Base-by-base conservation (phyloP, 371 early-diverging fungal genomes). In the Coemansia sp. region DNA sequence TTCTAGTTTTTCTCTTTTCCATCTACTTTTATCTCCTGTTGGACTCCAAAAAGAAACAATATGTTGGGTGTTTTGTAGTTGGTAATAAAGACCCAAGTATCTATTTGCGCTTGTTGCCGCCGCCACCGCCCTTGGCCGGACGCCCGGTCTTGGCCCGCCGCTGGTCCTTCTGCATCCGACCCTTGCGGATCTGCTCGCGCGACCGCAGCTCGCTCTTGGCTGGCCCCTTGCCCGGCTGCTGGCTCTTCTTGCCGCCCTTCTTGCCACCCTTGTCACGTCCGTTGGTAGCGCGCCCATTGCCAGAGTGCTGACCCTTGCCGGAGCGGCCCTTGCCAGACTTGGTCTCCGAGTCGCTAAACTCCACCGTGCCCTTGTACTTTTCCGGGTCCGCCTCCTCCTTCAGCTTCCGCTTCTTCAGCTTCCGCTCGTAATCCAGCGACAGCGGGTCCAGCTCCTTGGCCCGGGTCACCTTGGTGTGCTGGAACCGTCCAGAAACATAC, bases 121-220 rank as follows among this genome's bases (percentile, higher is more conserved):
- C 61, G 6, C 65, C 43, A 3, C 61, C 57, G 4, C 58, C 39
- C 49, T 49, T 64, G 10, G 69, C 65, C 45, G 81, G 82, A 3
- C 88, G 85, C 20, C 82, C 88, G 10, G 85, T 88, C 80, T 89
- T 90, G 41, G 59, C 72, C 10, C 53, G 20, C 10, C 65, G 57
- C 81, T 84, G 85, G 69, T 94, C 93, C 78, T 90, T 88, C 41
- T 78, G 69, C 69, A 86, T 82, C 38, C 79, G 69, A 20, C 86
- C 87, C 76, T 94, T 96, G 59, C 88, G 85, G 61, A 98, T 94
- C 76, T 91, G 88, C 45, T 83, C 85, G n/a, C 84, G 83, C 10
- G 84, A 79, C 81, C 90, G 92, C 66, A 98, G 83, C 77, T 97
- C 98, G 53, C 81, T 86, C 69, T 81, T 85, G 6, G 70, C 79